Evolutionary conservation across 1,284 basidiomycete species (phyloP).

Genomic region (Cerioporus squamosus): DNA sequence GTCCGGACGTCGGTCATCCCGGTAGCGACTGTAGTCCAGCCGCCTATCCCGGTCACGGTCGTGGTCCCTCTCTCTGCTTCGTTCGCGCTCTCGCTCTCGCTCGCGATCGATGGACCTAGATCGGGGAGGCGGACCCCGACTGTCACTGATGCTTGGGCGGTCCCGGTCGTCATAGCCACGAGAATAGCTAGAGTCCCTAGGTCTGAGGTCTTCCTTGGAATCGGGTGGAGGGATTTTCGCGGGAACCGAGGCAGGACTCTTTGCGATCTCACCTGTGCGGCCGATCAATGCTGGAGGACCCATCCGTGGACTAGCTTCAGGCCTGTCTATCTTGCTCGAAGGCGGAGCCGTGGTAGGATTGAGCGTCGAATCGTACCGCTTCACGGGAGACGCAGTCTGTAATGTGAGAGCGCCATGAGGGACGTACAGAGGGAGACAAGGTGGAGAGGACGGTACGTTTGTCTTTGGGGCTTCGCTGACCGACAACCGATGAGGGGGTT

Average conservation of each 20-base stretch:
- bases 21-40: constrained; percentile 26
- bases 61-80: constrained; percentile 27
- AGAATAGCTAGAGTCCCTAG: constrained; percentile 23
- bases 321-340: neutral
- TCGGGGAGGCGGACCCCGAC: neutral
- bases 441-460: constrained; percentile 24
- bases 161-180: constrained; percentile 28
- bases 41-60: constrained; percentile 33
- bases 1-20: constrained; percentile 31
- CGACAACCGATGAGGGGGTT: constrained; percentile 15
- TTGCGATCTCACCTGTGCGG: constrained; percentile 19
- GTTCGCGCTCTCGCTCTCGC: constrained; percentile 32
- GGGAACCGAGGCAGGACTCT: constrained; percentile 11
- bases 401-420: too few species aligned
- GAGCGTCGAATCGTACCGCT: constrained; percentile 13
- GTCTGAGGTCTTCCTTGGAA: constrained; percentile 25
- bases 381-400: neutral
- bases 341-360: constrained; percentile 3
- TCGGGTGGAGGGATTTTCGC: constrained; percentile 21
- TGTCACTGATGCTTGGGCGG: constrained; percentile 11
- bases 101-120: constrained; percentile 13
- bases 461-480: constrained; percentile 24
- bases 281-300: constrained; percentile 12
- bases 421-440: neutral
- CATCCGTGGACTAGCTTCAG: constrained; percentile 7